phyloP scores from a whole-genome alignment of 202 grass and related monocot genomes.

The Carex arenaria region DNA sequence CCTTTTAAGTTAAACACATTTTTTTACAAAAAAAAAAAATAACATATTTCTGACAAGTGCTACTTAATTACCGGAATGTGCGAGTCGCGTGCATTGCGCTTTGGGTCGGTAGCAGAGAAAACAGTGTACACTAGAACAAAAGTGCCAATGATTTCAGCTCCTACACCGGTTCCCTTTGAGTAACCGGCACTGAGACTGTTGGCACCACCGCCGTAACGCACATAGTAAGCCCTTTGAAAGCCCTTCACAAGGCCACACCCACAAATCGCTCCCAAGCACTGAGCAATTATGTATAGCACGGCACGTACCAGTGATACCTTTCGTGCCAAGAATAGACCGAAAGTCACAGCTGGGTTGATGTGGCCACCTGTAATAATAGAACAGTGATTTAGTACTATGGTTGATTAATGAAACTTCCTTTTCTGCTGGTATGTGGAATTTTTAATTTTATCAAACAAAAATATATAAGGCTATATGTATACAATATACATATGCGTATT shows the following conservation, averaged over 20 bases:
- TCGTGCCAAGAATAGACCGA: conserved; percentile 31
- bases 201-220: conserved; percentile 28
- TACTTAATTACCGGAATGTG: conserved; percentile 40
- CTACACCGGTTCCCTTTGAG: conserved; percentile 27
- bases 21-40: not conserved
- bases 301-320: conserved; percentile 38
- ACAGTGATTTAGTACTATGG: not conserved
- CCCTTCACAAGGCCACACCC: conserved; percentile 26
- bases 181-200: conserved; percentile 36
- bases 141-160: conserved; percentile 38
- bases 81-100: conserved; percentile 58
- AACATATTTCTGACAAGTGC: not conserved
- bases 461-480: not conserved
- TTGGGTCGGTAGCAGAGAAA: conserved; percentile 69
- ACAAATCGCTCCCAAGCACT: conserved; percentile 38
- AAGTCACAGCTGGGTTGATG: conserved; percentile 42
- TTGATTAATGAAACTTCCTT: not conserved
- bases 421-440: not conserved
- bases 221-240: conserved; percentile 23
- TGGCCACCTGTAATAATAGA: conserved; percentile 12
- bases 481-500: not conserved
- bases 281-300: conserved; percentile 29
- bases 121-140: conserved; percentile 48
- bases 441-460: not conserved
- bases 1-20: not conserved